Conservation (phyloP, 257 asterid genomes). For the Solanum stenotomum region DNA sequence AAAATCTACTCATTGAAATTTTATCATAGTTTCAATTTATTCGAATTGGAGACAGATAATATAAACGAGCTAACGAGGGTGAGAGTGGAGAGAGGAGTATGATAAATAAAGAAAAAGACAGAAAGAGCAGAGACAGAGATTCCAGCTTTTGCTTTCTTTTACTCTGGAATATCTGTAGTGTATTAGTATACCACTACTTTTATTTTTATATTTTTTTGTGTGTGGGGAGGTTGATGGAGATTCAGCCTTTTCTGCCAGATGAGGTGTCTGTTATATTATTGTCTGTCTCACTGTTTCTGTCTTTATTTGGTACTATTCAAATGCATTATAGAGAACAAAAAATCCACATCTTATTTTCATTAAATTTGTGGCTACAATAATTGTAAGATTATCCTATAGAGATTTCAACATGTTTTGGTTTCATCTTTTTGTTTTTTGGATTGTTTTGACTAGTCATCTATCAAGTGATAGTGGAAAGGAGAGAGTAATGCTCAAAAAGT, state of each 20-base stretch:
- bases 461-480: slow-evolving; percentile 1
- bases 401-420: not conserved
- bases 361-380: not conserved
- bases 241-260: slow-evolving; percentile 1
- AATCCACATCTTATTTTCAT: not conserved
- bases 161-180: not conserved
- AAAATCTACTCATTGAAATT: not conserved
- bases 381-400: not conserved
- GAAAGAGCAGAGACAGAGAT: not conserved
- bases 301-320: not conserved
- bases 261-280: not conserved
- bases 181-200: not conserved
- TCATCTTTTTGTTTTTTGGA: not conserved
- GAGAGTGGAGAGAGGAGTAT: not conserved
- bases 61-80: not conserved
- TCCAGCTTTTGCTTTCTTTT: slow-evolving; percentile 29
- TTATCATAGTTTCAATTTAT: not conserved
- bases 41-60: not conserved
- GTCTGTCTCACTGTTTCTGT: not conserved
- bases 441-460: not conserved
- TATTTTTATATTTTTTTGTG: not conserved
- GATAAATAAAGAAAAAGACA: not conserved
- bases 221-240: slow-evolving; percentile 1
- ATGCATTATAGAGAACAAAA: not conserved
- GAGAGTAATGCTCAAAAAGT: not conserved